These are phyloP conservation scores for Vararia minispora DNA, from an alignment of 768 basidiomycete genomes.

Conservation along the genomic window DNA sequence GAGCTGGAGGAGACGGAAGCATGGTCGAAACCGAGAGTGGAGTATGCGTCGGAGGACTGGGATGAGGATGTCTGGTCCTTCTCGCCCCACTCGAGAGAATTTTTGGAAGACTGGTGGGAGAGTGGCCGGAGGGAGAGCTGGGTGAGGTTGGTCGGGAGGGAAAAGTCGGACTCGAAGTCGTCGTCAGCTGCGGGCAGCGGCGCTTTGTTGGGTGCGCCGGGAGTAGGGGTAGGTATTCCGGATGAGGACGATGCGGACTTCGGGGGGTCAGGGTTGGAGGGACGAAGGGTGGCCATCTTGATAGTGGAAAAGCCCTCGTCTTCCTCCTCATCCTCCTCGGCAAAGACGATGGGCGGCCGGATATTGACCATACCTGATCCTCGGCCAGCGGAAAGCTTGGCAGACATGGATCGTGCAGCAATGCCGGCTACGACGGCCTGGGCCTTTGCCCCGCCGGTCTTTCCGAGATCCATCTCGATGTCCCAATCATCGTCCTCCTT, in stretches of 20 bases:
- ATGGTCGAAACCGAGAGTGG: conserved; percentile 65
- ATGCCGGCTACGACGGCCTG: conserved; percentile 27
- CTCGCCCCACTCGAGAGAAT: conserved; percentile 79
- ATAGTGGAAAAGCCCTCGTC: conserved; percentile 81
- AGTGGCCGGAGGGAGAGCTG: conserved; percentile 73
- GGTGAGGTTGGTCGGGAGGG: conserved; percentile 70
- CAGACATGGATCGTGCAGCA: conserved; percentile 27
- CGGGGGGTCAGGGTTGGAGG: conserved; percentile 19
- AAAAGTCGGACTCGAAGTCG: conserved; percentile 78
- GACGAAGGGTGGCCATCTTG: conserved; percentile 47
- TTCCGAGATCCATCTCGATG: conserved; percentile 57
- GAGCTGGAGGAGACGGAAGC: conserved; percentile 65
- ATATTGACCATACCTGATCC: conserved; percentile 44
- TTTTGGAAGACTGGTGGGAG: conserved; percentile 72
- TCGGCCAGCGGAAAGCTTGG: conserved; percentile 24
- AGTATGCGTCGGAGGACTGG: conserved; percentile 82
- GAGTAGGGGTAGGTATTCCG: conserved; percentile 11
- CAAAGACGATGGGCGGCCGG: conserved; percentile 47
- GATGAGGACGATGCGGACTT: too few relatives aligned
- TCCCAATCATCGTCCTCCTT: conserved; percentile 76
- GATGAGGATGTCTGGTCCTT: conserved; percentile 71
- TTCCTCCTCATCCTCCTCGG: conserved; percentile 50
- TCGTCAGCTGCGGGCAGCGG: conserved; percentile 46
- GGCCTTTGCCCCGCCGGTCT: conserved; percentile 41
- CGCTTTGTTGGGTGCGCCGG: conserved; percentile 19